A percentile compares a stretch with the other conserved stretches of the same genome.
phyloP scores from a whole-genome alignment of 192 early-diverging fungal genomes.

The Podochytrium sp. region DNA sequence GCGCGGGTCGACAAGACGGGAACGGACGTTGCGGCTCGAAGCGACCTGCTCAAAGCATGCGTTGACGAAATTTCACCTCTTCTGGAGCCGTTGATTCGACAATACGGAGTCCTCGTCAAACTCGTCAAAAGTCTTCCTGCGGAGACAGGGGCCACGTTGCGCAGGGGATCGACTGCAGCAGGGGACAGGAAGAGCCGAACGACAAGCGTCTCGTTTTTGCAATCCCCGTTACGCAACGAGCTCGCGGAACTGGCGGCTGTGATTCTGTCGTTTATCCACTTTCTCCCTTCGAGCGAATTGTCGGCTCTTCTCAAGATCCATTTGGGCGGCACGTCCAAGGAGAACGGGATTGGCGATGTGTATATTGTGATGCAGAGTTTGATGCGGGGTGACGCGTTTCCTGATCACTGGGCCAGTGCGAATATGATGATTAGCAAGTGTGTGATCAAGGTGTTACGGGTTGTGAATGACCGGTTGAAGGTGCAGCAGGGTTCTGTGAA shows the following conservation, averaged over 20 bases:
- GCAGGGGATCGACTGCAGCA: background rate
- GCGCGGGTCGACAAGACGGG: background rate
- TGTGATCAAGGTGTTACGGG: slow-evolving; percentile 34
- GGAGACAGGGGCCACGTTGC: background rate
- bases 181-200: too few relatives aligned
- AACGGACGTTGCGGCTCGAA: background rate
- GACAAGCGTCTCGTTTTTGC: background rate
- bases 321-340: background rate
- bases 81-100: slow-evolving; percentile 4
- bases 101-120: background rate
- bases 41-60: slow-evolving; percentile 17
- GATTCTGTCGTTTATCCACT: slow-evolving; percentile 40
- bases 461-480: slow-evolving; percentile 40
- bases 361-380: slow-evolving; percentile 38
- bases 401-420: slow-evolving; percentile 40
- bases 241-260: slow-evolving; percentile 38
- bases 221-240: slow-evolving; percentile 17
- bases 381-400: slow-evolving; percentile 41
- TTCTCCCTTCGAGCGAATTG: slow-evolving; percentile 21
- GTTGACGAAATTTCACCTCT: slow-evolving; percentile 11
- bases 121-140: background rate
- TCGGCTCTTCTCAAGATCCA: background rate
- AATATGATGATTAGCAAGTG: slow-evolving; percentile 44
- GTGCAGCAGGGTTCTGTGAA: background rate
- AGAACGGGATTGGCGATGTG: background rate